Percentiles rank a stretch among this genome's conserved stretches.
These are phyloP conservation scores for Boletus huronensis DNA, from an alignment of 768 basidiomycete genomes.

Conservation along the genomic window DNA sequence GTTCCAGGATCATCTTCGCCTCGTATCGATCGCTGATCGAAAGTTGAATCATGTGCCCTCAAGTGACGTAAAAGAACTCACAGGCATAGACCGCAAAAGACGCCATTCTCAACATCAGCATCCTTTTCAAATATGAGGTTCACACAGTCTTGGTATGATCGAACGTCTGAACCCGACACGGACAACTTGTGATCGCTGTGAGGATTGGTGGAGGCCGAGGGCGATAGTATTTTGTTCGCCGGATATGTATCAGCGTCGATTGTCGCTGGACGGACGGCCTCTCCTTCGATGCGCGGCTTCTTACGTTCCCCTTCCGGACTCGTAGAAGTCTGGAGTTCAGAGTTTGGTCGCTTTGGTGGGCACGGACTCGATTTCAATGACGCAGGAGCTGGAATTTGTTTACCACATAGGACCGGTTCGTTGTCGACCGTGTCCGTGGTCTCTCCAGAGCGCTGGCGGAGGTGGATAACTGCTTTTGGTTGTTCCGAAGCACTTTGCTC, in stretches of 20 bases:
- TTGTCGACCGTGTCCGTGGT: background rate
- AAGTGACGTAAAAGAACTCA: constrained; percentile 30
- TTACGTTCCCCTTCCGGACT: constrained; percentile 15
- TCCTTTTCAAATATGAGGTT: constrained; percentile 33
- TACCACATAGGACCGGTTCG: background rate
- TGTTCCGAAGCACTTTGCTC: constrained; percentile 5
- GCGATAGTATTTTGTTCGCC: background rate
- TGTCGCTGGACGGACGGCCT: background rate
- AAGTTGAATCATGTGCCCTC: background rate
- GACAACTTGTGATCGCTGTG: background rate
- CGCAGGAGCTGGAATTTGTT: background rate
- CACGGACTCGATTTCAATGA: background rate
- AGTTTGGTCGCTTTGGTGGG: constrained; percentile 17
- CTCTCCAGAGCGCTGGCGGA: background rate
- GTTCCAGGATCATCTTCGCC: constrained; percentile 25
- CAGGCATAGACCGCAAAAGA: constrained; percentile 51
- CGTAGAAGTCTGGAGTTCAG: constrained; percentile 4
- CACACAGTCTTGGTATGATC: constrained; percentile 45
- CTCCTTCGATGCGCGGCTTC: constrained; percentile 19
- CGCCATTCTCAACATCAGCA: constrained; percentile 26
- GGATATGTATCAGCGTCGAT: background rate
- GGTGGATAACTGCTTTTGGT: background rate
- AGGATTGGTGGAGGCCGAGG: background rate
- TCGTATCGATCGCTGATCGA: constrained; percentile 26
- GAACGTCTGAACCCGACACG: constrained; percentile 16